A percentile compares a stretch with the other conserved stretches of the same genome.
phyloP scores from a whole-genome alignment of 768 basidiomycete genomes.

The Phanerochaete sordida region DNA sequence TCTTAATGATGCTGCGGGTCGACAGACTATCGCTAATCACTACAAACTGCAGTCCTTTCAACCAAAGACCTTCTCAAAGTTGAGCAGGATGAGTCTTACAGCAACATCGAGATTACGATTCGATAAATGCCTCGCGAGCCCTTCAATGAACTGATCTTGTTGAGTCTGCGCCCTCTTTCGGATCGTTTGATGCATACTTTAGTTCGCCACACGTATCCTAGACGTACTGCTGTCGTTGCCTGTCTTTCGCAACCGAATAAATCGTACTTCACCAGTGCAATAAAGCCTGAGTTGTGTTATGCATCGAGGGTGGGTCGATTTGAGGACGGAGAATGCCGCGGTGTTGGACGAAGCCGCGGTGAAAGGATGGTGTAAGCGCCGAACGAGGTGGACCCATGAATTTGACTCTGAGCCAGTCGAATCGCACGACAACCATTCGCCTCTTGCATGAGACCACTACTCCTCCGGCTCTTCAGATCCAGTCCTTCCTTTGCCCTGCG shows the following conservation, averaged over 20 bases:
- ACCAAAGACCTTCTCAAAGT: slow-evolving; percentile 70
- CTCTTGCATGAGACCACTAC: slow-evolving; percentile 13
- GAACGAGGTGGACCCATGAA: not conserved
- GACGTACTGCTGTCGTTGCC: too few relatives aligned
- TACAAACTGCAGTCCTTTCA: slow-evolving; percentile 51
- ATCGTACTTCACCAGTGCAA: not conserved
- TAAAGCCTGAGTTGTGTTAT: too few relatives aligned
- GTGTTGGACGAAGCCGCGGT: not conserved
- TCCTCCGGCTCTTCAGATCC: slow-evolving; percentile 5
- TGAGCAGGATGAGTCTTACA: slow-evolving; percentile 59
- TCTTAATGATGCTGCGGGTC: not conserved
- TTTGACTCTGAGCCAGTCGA: not conserved
- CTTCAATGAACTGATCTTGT: too few relatives aligned
- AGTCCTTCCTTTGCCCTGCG: slow-evolving; percentile 5
- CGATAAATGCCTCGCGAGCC: not conserved
- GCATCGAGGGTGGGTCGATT: too few relatives aligned
- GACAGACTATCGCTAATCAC: not conserved
- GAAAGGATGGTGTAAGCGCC: slow-evolving; percentile 1
- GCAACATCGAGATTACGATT: slow-evolving; percentile 41
- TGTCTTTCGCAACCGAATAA: too few relatives aligned
- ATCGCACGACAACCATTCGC: slow-evolving; percentile 5
- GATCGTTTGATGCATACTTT: too few relatives aligned
- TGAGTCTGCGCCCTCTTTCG: too few relatives aligned
- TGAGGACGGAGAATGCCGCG: too few relatives aligned
- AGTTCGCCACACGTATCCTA: too few relatives aligned